phyloP scores from a whole-genome alignment of 768 basidiomycete species.

The Rhodotorula sphaerocarpa region DNA sequence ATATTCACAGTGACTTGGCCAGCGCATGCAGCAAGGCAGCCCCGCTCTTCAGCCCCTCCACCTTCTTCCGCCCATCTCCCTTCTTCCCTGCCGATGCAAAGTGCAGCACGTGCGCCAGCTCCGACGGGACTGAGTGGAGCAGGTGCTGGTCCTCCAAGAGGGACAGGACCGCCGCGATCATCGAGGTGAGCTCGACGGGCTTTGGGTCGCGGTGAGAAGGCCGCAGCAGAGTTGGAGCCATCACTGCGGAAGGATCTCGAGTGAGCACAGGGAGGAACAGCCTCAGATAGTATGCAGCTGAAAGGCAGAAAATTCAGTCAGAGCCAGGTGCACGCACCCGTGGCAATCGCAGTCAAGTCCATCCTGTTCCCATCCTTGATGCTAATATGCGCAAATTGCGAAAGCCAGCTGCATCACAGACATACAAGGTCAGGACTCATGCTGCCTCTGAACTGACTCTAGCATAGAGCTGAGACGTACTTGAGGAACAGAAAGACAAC shows the following conservation, averaged over 20 bases:
- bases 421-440: fast-evolving
- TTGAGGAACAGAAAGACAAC: constrained; percentile 27
- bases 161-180: constrained; percentile 20
- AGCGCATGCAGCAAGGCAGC: neutral
- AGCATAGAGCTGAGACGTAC: neutral
- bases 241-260: neutral
- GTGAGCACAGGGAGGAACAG: neutral
- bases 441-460: neutral
- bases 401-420: constrained; percentile 4
- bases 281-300: no score
- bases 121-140: constrained; percentile 25
- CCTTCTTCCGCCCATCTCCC: neutral
- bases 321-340: neutral
- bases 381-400: constrained; percentile 11
- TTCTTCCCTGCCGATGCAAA: constrained; percentile 5
- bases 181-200: constrained; percentile 9
- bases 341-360: constrained; percentile 15
- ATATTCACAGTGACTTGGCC: neutral
- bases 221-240: constrained; percentile 25
- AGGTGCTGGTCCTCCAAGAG: constrained; percentile 31
- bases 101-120: constrained; percentile 23
- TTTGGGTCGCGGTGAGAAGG: constrained; percentile 13
- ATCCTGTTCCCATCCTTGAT: constrained; percentile 19
- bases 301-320: neutral
- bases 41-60: neutral